Percentiles rank a stretch among this genome's conserved stretches.
phyloP scores from a whole-genome alignment of 192 early-diverging fungal species.

The Coemansia sp. region DNA sequence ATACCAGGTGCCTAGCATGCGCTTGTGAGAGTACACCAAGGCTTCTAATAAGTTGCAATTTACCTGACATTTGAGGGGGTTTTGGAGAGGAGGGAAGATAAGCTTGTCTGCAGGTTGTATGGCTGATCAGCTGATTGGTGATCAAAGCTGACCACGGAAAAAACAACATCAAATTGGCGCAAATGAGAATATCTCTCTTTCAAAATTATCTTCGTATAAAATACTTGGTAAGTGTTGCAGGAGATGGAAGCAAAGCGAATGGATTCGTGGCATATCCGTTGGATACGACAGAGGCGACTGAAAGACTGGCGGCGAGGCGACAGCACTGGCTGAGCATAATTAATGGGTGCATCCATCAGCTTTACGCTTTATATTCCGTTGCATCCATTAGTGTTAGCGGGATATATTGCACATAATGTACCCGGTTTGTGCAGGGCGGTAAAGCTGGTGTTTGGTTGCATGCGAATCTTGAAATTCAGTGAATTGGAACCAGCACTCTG shows the following conservation, averaged over 20 bases:
- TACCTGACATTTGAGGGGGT: conserved; percentile 8
- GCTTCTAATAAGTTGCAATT: not conserved
- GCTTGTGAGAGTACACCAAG: too few species aligned
- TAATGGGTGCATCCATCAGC: conserved; percentile 6
- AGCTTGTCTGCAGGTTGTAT: too few species aligned
- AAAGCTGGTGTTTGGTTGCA: too few species aligned
- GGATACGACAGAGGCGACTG: too few species aligned
- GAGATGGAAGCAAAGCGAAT: conserved; percentile 3
- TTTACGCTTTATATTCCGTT: not conserved
- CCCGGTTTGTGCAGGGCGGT: too few species aligned
- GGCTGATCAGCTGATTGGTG: conserved; percentile 2
- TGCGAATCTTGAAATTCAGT: not conserved
- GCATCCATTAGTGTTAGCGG: conserved; percentile 1
- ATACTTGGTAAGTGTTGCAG: conserved; percentile 42
- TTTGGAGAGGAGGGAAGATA: too few species aligned
- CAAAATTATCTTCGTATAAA: conserved; percentile 18
- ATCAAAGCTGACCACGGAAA: not conserved
- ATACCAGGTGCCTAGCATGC: too few species aligned
- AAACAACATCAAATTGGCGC: too few species aligned
- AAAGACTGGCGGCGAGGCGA: too few species aligned
- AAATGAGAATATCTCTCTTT: conserved; percentile 3
- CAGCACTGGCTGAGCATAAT: too few species aligned
- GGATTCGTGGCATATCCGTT: conserved; percentile 16
- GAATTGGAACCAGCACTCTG: not conserved
- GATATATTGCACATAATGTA: too few species aligned